Conservation (phyloP, 257 asterid genomes). For the Orobanche coerulescens region DNA sequence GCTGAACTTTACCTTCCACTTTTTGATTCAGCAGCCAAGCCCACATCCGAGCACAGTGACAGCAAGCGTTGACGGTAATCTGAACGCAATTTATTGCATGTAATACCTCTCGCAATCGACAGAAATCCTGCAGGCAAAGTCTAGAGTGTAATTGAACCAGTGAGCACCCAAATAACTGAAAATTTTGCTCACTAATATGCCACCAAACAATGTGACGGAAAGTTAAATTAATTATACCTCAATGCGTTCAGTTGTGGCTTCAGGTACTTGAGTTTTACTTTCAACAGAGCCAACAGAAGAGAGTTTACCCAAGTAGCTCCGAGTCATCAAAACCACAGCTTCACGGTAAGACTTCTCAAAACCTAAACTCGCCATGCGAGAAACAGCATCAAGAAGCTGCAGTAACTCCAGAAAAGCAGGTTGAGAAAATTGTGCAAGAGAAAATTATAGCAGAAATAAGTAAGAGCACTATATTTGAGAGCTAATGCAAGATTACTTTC, state of each 20-base stretch:
- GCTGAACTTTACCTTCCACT: conserved; percentile 64
- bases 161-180: conserved; percentile 45
- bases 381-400: conserved; percentile 99
- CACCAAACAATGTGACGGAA: conserved; percentile 16
- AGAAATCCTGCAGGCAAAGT: conserved; percentile 97
- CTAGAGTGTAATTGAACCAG: conserved; percentile 79
- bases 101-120: conserved; percentile 73
- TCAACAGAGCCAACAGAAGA: conserved; percentile 82
- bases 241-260: conserved; percentile 92
- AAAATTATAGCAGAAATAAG: conserved; percentile 5
- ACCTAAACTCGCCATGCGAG: conserved; percentile 98
- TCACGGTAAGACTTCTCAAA: conserved; percentile 96
- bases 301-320: conserved; percentile 89
- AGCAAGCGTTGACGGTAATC: conserved; percentile 95
- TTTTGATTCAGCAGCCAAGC: conserved; percentile 95
- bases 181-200: conserved; percentile 19
- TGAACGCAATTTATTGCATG: conserved; percentile 61
- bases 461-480: neutral
- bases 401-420: conserved; percentile 56
- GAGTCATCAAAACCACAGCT: conserved; percentile 83
- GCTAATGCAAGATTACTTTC: neutral
- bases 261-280: conserved; percentile 68
- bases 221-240: conserved; percentile 49
- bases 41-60: conserved; percentile 97
- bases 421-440: conserved; percentile 37